Evolutionary conservation across 2,329 filamentous ascomycete genomes (phyloP).

Genomic region (Fusarium hainanense): DNA sequence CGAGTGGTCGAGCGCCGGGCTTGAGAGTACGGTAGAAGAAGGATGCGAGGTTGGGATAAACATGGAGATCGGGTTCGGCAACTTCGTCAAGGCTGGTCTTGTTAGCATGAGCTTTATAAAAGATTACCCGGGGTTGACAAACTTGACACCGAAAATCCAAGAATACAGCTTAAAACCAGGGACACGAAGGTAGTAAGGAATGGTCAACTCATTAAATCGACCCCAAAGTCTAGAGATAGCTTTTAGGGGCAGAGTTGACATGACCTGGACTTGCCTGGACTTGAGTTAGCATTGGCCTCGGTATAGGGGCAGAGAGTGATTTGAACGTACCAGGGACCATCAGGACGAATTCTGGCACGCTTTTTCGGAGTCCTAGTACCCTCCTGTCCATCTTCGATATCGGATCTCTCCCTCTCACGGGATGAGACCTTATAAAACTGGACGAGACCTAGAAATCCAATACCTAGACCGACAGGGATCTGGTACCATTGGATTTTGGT

Average conservation of each 20-base stretch:
- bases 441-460: constrained; percentile 83
- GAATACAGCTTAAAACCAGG: constrained; percentile 94
- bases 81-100: constrained; percentile 81
- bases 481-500: constrained; percentile 84
- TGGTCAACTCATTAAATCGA: constrained; percentile 86
- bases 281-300: constrained; percentile 26
- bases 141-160: constrained; percentile 89
- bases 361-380: constrained; percentile 59
- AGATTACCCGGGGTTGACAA: constrained; percentile 35
- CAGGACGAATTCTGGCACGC: constrained; percentile 75
- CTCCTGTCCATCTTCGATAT: constrained; percentile 58
- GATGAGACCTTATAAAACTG: constrained; percentile 82
- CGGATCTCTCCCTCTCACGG: constrained; percentile 63
- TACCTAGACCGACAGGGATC: constrained; percentile 86
- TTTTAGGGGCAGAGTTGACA: constrained; percentile 92
- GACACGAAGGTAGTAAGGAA: constrained; percentile 87
- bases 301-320: constrained; percentile 22
- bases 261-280: constrained; percentile 84
- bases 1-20: constrained; percentile 85
- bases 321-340: constrained; percentile 78
- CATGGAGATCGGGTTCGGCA: constrained; percentile 85
- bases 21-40: constrained; percentile 98
- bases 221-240: constrained; percentile 91
- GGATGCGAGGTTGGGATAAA: constrained; percentile 90
- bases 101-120: constrained; percentile 37